Evolutionary conservation across 2,329 filamentous ascomycete species (phyloP).

Genomic region (Diaporthe longicolla): DNA sequence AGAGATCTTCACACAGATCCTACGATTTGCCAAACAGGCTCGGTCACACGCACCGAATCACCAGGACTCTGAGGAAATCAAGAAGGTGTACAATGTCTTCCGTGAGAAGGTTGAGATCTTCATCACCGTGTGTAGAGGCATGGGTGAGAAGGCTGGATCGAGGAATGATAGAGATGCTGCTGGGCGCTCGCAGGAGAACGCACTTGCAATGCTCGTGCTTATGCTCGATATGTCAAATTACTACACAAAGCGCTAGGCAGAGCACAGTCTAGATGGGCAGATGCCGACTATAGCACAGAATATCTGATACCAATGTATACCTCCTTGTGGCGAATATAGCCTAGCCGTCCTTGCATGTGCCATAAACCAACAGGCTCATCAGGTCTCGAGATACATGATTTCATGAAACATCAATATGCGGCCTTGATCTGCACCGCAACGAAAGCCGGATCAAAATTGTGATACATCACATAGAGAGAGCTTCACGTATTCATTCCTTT

Average conservation of each 20-base stretch:
- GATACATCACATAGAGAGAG: not conserved
- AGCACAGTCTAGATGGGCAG: not conserved
- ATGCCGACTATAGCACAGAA: not conserved
- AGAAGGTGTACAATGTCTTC: conserved; percentile 74
- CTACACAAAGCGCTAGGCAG: conserved; percentile 57
- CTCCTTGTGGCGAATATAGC: not conserved
- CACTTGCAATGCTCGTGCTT: conserved; percentile 77
- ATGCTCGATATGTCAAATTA: conserved; percentile 80
- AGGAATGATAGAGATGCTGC: conserved; percentile 46
- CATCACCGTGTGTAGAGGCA: conserved; percentile 77
- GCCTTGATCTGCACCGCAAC: not conserved
- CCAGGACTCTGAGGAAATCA: conserved; percentile 49
- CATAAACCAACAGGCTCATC: not conserved
- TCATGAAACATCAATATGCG: conserved; percentile 4
- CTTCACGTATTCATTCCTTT: not conserved
- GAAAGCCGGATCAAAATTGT: not conserved
- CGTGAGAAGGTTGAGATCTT: conserved; percentile 82
- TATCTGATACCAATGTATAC: not conserved
- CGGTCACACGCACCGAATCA: conserved; percentile 58
- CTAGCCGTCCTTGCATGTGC: not conserved
- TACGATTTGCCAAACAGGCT: conserved; percentile 75
- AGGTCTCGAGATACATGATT: not conserved
- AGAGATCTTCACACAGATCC: conserved; percentile 80
- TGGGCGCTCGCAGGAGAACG: conserved; percentile 64
- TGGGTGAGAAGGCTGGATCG: conserved; percentile 73